phyloP scores from a whole-genome alignment of 345 rosid genomes.

The Barbarea vulgaris region DNA sequence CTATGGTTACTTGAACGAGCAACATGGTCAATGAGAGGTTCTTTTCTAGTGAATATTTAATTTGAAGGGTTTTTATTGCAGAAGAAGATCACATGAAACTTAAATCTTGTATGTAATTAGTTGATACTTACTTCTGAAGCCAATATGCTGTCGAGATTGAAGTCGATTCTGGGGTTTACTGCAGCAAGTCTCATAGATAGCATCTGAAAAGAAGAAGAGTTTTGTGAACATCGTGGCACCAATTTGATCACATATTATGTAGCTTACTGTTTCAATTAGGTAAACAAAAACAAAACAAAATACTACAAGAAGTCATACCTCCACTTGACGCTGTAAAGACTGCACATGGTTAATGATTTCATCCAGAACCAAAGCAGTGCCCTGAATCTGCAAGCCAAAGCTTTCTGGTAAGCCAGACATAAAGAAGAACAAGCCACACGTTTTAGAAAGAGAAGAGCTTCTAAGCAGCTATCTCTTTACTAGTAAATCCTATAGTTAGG shows the following conservation, averaged over 20 bases:
- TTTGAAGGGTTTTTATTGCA: background rate
- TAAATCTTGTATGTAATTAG: slow-evolving; percentile 11
- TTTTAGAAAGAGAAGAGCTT: background rate
- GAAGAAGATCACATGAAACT: slow-evolving; percentile 32
- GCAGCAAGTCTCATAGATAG: slow-evolving; percentile 94
- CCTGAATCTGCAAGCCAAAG: slow-evolving; percentile 70
- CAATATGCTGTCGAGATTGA: slow-evolving; percentile 66
- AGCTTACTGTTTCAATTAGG: slow-evolving; percentile 1
- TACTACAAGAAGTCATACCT: slow-evolving; percentile 55
- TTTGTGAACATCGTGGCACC: slow-evolving; percentile 7
- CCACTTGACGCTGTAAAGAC: slow-evolving; percentile 88
- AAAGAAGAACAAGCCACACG: slow-evolving; percentile 6
- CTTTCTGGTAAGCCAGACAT: slow-evolving; percentile 21
- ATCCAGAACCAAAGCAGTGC: slow-evolving; percentile 91
- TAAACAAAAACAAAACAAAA: background rate
- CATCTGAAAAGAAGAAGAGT: slow-evolving; percentile 55
- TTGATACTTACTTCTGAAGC: slow-evolving; percentile 75
- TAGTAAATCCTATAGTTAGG: background rate
- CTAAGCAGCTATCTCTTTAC: background rate
- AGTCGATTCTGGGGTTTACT: slow-evolving; percentile 77
- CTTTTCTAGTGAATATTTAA: slow-evolving; percentile 7
- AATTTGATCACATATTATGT: background rate
- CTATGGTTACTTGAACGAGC: slow-evolving; percentile 38
- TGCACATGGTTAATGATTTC: slow-evolving; percentile 97
- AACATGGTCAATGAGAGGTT: slow-evolving; percentile 27